Evolutionary conservation across 106 monocot genomes (phyloP).

Genomic region (Dendrobium nobile): DNA sequence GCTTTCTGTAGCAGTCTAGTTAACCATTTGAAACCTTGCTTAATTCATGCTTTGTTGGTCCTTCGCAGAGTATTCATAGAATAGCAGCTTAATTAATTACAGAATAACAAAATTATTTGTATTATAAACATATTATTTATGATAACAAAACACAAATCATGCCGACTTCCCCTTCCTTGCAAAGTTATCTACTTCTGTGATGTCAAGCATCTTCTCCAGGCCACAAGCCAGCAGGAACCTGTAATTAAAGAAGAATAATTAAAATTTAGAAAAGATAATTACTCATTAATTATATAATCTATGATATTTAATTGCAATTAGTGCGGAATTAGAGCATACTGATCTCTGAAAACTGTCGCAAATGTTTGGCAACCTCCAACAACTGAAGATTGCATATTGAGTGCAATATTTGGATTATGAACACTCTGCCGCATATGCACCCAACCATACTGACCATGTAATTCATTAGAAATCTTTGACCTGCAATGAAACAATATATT

Average conservation of each 20-base stretch:
- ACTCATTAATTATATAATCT: not conserved
- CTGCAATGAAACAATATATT: conserved; percentile 10
- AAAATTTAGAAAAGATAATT: not conserved
- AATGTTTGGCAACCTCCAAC: conserved; percentile 38
- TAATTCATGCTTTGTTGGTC: no score
- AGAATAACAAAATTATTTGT: no score
- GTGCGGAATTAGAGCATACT: conserved; percentile 9
- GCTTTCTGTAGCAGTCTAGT: no score
- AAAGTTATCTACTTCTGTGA: conserved; percentile 31
- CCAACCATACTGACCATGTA: conserved; percentile 41
- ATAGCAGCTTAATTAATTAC: no score
- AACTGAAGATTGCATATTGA: conserved; percentile 47
- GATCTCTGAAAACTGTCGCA: conserved; percentile 21
- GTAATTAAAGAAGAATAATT: not conserved
- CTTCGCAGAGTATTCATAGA: no score
- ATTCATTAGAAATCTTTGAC: conserved; percentile 36
- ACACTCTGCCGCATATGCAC: conserved; percentile 53
- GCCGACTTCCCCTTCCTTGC: conserved; percentile 2
- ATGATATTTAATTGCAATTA: not conserved
- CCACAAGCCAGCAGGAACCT: conserved; percentile 39
- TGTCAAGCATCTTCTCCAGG: conserved; percentile 22
- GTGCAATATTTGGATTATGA: conserved; percentile 49
- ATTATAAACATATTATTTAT: no score
- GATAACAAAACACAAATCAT: no score
- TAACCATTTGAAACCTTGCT: no score